These are phyloP conservation scores for Scytalidium lignicola DNA, from an alignment of 2,329 filamentous ascomycete genomes.

Conservation along the genomic window DNA sequence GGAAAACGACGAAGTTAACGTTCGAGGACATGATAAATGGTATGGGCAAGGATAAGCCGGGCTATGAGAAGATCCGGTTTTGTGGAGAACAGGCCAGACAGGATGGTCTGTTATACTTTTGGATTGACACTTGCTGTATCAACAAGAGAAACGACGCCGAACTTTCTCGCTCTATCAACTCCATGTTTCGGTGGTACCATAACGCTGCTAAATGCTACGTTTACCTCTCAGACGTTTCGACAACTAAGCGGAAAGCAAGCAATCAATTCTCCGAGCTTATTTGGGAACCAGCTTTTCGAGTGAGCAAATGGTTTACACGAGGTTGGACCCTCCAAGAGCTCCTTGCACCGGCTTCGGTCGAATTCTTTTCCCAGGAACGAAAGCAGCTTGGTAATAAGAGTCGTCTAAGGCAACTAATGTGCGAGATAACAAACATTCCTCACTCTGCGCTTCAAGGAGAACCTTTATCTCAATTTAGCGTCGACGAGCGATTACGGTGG, in stretches of 20 bases:
- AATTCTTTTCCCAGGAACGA: constrained; percentile 1
- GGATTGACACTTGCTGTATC: too few relatives aligned
- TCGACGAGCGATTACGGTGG: constrained; percentile 30
- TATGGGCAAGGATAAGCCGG: constrained; percentile 4
- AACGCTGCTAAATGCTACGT: constrained; percentile 16
- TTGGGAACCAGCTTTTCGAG: constrained; percentile 10
- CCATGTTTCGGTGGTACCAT: constrained; percentile 20
- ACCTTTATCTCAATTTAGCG: constrained; percentile 3
- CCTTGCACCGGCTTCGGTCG: too few relatives aligned
- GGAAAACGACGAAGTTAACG: constrained; percentile 1
- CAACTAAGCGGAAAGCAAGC: too few relatives aligned
- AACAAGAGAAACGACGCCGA: too few relatives aligned
- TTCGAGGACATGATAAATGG: constrained; percentile 1
- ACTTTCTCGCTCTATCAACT: constrained; percentile 15
- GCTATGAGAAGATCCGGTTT: constrained; percentile 1
- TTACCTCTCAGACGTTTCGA: too few relatives aligned
- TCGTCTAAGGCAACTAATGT: constrained; percentile 4
- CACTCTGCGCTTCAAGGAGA: constrained; percentile 5
- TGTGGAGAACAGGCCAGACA: too few relatives aligned
- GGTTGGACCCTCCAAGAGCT: too few relatives aligned
- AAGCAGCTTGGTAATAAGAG: constrained; percentile 8
- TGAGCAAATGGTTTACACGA: too few relatives aligned
- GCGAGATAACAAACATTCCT: constrained; percentile 8
- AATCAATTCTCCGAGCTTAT: too few relatives aligned
- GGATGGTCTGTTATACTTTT: too few relatives aligned